Percentiles rank a stretch among this genome's conserved stretches.
phyloP scores from a whole-genome alignment of 139 green algal species.

The Tetraselmis chui region DNA sequence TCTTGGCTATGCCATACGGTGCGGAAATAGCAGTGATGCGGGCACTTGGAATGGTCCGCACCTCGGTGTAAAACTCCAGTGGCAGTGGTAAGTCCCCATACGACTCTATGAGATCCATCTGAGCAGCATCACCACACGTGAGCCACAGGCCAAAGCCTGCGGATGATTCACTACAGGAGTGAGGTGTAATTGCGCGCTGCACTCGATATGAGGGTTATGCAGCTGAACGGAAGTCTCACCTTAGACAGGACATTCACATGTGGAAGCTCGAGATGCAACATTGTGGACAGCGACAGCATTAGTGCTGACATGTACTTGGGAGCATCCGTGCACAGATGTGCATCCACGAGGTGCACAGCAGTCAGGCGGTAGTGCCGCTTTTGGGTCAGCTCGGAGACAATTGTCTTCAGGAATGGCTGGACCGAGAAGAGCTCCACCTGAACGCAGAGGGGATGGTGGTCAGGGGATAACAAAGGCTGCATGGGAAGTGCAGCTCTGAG shows the following conservation, averaged over 20 bases:
- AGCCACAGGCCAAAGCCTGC: too few relatives aligned
- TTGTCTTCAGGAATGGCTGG: conserved; percentile 15
- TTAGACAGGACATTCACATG: conserved; percentile 80
- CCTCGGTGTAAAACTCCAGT: conserved; percentile 83
- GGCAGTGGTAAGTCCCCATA: conserved; percentile 83
- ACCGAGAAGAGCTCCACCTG: conserved; percentile 45
- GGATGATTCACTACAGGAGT: too few relatives aligned
- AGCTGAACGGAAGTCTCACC: too few relatives aligned
- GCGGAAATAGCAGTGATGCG: too few relatives aligned
- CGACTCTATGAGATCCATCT: conserved; percentile 70
- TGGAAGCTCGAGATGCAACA: conserved; percentile 76
- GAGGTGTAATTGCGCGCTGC: too few relatives aligned
- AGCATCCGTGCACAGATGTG: conserved; percentile 71
- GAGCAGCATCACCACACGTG: not conserved
- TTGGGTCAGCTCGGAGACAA: conserved; percentile 21
- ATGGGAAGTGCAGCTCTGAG: not conserved
- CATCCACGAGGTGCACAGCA: conserved; percentile 76
- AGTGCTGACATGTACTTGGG: conserved; percentile 68
- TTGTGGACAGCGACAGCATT: conserved; percentile 62
- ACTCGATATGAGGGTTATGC: too few relatives aligned
- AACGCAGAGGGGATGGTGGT: not conserved
- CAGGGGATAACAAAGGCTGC: not conserved
- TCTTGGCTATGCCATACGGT: too few relatives aligned
- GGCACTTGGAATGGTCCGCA: too few relatives aligned
- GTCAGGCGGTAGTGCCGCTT: conserved; percentile 43